Base-by-base conservation (phyloP, 352 stramenopile genomes). In the Phytophthora pisi region DNA sequence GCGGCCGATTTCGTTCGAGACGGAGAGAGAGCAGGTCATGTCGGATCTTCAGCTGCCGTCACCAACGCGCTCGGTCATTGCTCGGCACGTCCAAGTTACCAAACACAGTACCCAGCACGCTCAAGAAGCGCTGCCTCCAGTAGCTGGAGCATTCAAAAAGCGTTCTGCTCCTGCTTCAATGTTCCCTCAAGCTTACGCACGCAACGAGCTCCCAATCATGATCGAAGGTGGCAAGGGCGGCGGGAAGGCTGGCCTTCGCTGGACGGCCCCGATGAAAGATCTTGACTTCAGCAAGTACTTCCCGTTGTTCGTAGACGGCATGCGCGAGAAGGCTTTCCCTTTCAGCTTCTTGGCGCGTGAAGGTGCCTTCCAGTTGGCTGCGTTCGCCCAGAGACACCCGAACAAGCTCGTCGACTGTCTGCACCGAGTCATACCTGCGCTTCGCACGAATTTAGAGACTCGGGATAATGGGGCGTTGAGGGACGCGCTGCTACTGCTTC, bases 271-370 rank as follows among this genome's bases (percentile, higher is more conserved):
- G 46, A 70, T 94, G 31, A 72, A 74, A 46, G 74, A 73, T 51
- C 70, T 97, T 47, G 90, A 97, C 74, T 97, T 93, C 58, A 52
- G 72, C 38, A 91, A 92, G 61, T 91, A 97, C 68, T 83, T 98
- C 15, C 93, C 93, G 30, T 74, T 98, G 16, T 98, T 98, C 68
- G 81, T 98, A 38, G 89, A 98, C 40, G 93, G 93, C 18, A 85
- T 98, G 57, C 84, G 88, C 13, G 92, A 97, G 64, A 77, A 77
- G 15, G 54, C 74, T 30, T 84, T 86, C 51, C 91, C 74, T 34
- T 96, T 89, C 79, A 82, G 67, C 57, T 97, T 97, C 57, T 71
- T 97, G 45, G 84, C 88, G 0, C 70, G 78, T 31, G 86, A 97
- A 65, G 92, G 91, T 7, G 75, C 81, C 40, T 93, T 90, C 51